Conservation (phyloP, 129 eudicot genomes). For the Artemisia tridentata region DNA sequence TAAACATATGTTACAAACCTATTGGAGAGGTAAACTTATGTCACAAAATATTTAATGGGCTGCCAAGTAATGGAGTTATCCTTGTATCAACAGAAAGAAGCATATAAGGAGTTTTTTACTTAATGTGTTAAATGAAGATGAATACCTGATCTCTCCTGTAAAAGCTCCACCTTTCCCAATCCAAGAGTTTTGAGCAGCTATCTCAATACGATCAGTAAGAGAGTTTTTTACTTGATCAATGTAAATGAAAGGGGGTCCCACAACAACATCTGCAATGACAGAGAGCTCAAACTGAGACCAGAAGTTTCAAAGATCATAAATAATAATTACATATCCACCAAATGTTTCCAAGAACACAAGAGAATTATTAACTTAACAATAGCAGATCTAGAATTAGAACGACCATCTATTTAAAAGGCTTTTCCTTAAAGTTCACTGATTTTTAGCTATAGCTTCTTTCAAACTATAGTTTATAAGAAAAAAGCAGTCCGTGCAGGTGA, state of each 20-base stretch:
- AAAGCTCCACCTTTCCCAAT: conserved; percentile 98
- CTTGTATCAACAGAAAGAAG: background rate
- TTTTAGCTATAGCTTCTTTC: too few relatives aligned
- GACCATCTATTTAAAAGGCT: too few relatives aligned
- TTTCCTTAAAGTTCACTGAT: too few relatives aligned
- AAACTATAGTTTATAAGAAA: too few relatives aligned
- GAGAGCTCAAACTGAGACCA: background rate
- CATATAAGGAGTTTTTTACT: too few relatives aligned
- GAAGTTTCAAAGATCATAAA: conserved; percentile 15
- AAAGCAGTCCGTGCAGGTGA: too few relatives aligned
- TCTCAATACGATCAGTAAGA: conserved; percentile 68
- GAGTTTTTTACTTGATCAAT: conserved; percentile 94
- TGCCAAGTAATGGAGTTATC: background rate
- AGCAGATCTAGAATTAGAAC: background rate
- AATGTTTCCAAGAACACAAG: conserved; percentile 1
- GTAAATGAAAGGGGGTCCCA: conserved; percentile 90
- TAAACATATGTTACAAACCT: conserved; percentile 10
- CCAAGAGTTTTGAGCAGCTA: conserved; percentile 98
- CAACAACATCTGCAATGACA: conserved; percentile 72
- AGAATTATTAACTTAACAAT: background rate
- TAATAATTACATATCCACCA: background rate
- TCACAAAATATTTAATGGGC: conserved; percentile 10
- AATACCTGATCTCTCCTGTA: conserved; percentile 93
- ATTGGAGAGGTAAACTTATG: conserved; percentile 8
- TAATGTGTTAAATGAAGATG: conserved; percentile 4